A percentile compares a stretch with the other conserved stretches of the same genome.
These are phyloP conservation scores for Teratosphaeria nubilosa DNA, from an alignment of 2,329 filamentous ascomycete genomes.

Conservation along the genomic window DNA sequence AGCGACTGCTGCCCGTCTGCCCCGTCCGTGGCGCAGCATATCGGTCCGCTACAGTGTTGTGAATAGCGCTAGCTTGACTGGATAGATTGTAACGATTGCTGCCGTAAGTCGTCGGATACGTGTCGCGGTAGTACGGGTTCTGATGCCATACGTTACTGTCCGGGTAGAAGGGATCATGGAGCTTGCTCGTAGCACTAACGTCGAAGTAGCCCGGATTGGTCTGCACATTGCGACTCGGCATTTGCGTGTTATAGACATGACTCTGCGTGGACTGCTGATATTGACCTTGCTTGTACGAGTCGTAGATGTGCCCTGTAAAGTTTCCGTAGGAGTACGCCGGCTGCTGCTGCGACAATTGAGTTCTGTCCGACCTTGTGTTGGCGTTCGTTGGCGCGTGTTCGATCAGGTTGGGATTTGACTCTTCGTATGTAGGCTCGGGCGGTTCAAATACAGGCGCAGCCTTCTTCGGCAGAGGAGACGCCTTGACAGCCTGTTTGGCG, in stretches of 20 bases:
- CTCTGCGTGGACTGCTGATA: background rate
- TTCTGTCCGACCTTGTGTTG: background rate
- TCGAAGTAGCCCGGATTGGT: background rate
- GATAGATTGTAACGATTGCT: background rate
- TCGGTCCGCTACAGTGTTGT: background rate
- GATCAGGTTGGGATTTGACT: background rate
- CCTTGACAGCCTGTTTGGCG: constrained; percentile 4
- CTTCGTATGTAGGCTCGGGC: background rate
- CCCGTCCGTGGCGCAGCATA: background rate
- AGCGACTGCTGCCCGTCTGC: background rate
- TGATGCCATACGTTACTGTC: background rate
- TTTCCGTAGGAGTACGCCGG: background rate
- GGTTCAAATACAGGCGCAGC: background rate
- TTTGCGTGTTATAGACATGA: background rate
- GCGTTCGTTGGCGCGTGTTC: background rate
- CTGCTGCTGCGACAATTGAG: background rate
- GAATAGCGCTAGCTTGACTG: background rate
- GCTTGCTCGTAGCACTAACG: background rate
- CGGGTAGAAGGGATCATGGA: constrained; percentile 6
- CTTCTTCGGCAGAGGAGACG: constrained; percentile 1
- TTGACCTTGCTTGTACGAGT: background rate
- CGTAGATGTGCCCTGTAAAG: background rate
- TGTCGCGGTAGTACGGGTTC: background rate
- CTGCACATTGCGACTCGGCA: background rate
- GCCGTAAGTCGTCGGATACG: background rate